Conservation (phyloP, 805 yeast species). For the Candida bentonensis region DNA sequence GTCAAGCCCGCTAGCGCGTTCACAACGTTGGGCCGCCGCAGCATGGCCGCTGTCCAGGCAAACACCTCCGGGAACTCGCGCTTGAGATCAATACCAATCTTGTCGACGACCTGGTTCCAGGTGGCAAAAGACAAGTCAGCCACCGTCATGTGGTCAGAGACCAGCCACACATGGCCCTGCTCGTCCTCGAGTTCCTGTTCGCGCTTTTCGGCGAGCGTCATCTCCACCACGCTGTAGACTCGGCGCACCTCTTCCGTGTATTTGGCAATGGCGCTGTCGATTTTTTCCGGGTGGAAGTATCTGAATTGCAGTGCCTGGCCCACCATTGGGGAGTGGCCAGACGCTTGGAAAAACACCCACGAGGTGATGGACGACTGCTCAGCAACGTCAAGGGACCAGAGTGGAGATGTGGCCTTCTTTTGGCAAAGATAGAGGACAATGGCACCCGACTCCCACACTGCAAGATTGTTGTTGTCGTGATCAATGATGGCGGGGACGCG, state of each 20-base stretch:
- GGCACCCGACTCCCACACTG: conserved; percentile 94
- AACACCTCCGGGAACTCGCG: conserved; percentile 89
- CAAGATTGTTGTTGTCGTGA: conserved; percentile 63
- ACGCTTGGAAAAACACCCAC: conserved; percentile 90
- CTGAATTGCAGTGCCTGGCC: conserved; percentile 93
- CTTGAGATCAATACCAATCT: conserved; percentile 79
- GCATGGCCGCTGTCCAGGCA: conserved; percentile 91
- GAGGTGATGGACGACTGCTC: conserved; percentile 77
- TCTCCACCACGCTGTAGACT: conserved; percentile 86
- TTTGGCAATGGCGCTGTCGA: conserved; percentile 80
- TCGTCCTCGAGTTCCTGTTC: conserved; percentile 84
- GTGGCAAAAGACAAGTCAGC: conserved; percentile 92
- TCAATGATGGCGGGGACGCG: conserved; percentile 90
- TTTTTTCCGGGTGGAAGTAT: conserved; percentile 74
- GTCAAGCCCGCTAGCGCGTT: conserved; percentile 60
- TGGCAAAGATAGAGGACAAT: conserved; percentile 72
- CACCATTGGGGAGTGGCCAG: conserved; percentile 98
- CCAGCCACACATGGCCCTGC: conserved; percentile 71
- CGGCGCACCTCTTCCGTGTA: conserved; percentile 86
- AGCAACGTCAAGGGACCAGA: conserved; percentile 64
- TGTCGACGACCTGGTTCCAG: conserved; percentile 91
- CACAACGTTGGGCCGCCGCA: conserved; percentile 85
- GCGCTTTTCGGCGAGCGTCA: conserved; percentile 86
- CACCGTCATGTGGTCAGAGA: conserved; percentile 65
- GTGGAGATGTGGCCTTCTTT: conserved; percentile 55